A percentile compares a stretch with the other conserved stretches of the same genome.
Evolutionary conservation across 2,329 filamentous ascomycete genomes (phyloP).

Genomic region (Monosporascus sp.): DNA sequence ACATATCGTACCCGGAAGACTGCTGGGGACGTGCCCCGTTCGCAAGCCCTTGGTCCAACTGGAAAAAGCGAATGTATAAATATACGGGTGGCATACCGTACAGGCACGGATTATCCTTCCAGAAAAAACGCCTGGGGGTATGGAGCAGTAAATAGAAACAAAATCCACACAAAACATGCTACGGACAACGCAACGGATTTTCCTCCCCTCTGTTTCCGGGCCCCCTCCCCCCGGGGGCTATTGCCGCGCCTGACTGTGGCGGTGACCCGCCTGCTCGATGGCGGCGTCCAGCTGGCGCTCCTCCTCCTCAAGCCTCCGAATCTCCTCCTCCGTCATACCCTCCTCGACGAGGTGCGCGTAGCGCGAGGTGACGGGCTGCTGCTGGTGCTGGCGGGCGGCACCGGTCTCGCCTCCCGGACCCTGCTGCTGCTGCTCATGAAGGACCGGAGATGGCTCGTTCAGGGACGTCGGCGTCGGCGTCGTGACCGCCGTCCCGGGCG

Average conservation of each 20-base stretch:
- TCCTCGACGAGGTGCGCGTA: slow-evolving; percentile 53
- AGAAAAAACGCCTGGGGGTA: too few relatives aligned
- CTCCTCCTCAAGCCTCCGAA: slow-evolving; percentile 50
- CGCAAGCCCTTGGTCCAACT: neutral
- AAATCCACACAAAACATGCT: too few relatives aligned
- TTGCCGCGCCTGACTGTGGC: neutral
- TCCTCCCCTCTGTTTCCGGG: neutral
- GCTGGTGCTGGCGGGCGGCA: slow-evolving; percentile 20
- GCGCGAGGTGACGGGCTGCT: slow-evolving; percentile 26
- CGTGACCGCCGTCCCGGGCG: slow-evolving; percentile 6
- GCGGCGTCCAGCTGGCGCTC: slow-evolving; percentile 52
- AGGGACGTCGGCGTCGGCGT: slow-evolving; percentile 6
- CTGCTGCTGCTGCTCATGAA: slow-evolving; percentile 3
- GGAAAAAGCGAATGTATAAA: neutral
- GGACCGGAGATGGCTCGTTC: neutral
- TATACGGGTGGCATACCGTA: neutral
- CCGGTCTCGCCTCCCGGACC: slow-evolving; percentile 13
- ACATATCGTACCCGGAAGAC: neutral
- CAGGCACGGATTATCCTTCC: too few relatives aligned
- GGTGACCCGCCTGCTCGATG: slow-evolving; percentile 40
- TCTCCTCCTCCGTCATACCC: slow-evolving; percentile 55
- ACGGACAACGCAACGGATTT: neutral
- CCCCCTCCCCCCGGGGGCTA: neutral
- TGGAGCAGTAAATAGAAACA: too few relatives aligned
- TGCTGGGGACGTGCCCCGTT: neutral